phyloP scores from a whole-genome alignment of 2,329 filamentous ascomycete genomes.

The Aureobasidium sp. region DNA sequence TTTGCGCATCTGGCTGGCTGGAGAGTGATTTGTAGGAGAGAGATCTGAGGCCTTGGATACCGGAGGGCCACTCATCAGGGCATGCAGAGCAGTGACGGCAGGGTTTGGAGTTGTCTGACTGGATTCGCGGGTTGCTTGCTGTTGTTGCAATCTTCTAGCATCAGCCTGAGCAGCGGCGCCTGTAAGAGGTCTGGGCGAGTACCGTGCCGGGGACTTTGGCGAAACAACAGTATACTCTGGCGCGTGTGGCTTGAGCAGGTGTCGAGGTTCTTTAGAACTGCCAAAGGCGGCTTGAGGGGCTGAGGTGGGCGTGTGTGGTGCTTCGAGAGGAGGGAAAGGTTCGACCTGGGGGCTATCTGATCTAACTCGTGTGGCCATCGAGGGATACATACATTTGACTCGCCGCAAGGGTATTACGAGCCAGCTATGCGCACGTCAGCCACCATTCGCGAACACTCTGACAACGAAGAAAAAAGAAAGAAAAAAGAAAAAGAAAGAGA shows the following conservation, averaged over 20 bases:
- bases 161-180: conserved; percentile 44
- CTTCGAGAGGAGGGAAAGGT: conserved; percentile 33
- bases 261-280: conserved; percentile 21
- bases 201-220: conserved; percentile 30
- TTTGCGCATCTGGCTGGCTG: conserved; percentile 44
- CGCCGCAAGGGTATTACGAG: conserved; percentile 18
- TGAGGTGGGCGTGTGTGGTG: conserved; percentile 34
- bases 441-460: not conserved
- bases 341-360: conserved; percentile 38
- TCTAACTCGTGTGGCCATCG: conserved; percentile 40
- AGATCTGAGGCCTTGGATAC: conserved; percentile 40
- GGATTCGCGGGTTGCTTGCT: conserved; percentile 25
- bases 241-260: conserved; percentile 22
- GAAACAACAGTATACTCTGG: conserved; percentile 19
- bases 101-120: conserved; percentile 45
- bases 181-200: conserved; percentile 38
- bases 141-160: conserved; percentile 38
- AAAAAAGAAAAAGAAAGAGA: not conserved
- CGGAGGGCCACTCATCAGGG: conserved; percentile 35
- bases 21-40: conserved; percentile 33
- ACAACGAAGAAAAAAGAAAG: not conserved
- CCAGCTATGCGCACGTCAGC: conserved; percentile 2
- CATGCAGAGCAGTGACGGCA: conserved; percentile 37
- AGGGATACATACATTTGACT: conserved; percentile 15
- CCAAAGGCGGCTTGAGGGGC: conserved; percentile 22